phyloP scores from a whole-genome alignment of 2,329 filamentous ascomycete genomes.

The Ascochyta rabiei region DNA sequence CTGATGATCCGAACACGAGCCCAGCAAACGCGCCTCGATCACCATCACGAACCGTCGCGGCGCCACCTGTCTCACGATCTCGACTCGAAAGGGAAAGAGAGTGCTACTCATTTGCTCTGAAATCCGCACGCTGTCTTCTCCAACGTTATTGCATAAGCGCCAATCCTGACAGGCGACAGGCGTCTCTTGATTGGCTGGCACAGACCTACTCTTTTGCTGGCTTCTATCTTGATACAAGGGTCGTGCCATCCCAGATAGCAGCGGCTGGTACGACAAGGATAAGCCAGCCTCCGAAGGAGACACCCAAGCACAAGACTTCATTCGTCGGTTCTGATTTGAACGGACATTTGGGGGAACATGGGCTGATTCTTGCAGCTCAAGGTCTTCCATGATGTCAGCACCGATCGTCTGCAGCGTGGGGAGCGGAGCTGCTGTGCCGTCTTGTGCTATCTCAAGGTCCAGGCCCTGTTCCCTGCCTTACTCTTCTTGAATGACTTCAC shows the following conservation, averaged over 20 bases:
- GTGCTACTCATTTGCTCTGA: conserved; percentile 35
- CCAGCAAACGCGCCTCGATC: conserved; percentile 19
- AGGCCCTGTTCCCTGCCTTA: conserved; percentile 25
- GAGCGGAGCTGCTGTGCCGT: conserved; percentile 7
- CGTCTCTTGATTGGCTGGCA: conserved; percentile 35
- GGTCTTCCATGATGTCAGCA: conserved; percentile 39
- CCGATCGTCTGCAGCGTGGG: conserved; percentile 25
- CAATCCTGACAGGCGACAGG: conserved; percentile 33
- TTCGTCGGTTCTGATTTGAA: conserved; percentile 38
- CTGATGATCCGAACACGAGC: conserved; percentile 29
- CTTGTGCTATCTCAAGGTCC: conserved; percentile 5
- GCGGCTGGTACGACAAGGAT: conserved; percentile 33
- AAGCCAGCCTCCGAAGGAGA: conserved; percentile 34
- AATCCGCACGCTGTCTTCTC: conserved; percentile 35
- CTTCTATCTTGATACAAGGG: conserved; percentile 35
- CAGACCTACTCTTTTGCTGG: conserved; percentile 36
- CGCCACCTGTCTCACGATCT: conserved; percentile 32
- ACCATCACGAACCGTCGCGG: conserved; percentile 19
- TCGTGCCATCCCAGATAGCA: conserved; percentile 42
- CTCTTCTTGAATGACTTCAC: conserved; percentile 14
- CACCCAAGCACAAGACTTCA: conserved; percentile 2
- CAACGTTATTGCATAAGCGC: conserved; percentile 50
- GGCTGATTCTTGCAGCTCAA: conserved; percentile 44
- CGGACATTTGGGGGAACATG: conserved; percentile 41
- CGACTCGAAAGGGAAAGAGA: conserved; percentile 5